Evolutionary conservation across 352 stramenopile genomes (phyloP).

Genomic region (Globisporangium takayamanum): DNA sequence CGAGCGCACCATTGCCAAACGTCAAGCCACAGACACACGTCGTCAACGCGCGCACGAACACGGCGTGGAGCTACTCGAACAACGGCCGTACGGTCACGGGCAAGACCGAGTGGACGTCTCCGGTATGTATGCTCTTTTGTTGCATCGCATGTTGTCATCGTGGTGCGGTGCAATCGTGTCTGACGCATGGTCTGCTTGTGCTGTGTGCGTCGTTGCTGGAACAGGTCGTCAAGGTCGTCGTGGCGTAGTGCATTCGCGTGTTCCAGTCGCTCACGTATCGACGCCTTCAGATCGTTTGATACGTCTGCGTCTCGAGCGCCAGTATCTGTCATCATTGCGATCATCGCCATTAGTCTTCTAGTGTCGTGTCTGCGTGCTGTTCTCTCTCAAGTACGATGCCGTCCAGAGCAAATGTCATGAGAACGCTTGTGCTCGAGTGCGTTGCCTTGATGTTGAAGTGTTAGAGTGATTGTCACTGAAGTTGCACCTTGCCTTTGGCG

Average conservation of each 20-base stretch:
- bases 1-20: constrained; percentile 28
- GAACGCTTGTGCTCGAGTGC: no score
- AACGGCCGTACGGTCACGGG: constrained; percentile 48
- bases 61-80: constrained; percentile 40
- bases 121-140: constrained; percentile 12
- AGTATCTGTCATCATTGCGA: background rate
- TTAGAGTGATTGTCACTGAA: constrained; percentile 11
- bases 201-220: background rate
- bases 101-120: constrained; percentile 45
- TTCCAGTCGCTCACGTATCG: background rate
- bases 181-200: background rate
- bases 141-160: background rate
- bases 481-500: constrained; percentile 9
- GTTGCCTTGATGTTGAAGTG: background rate
- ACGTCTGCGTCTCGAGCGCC: background rate
- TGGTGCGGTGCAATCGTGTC: background rate
- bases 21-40: constrained; percentile 64
- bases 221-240: constrained; percentile 17
- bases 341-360: background rate
- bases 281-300: background rate
- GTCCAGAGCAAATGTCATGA: background rate
- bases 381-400: background rate
- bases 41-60: constrained; percentile 66
- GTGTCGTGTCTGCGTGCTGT: background rate
- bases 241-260: constrained; percentile 6